Percentiles rank a stretch among this genome's conserved stretches.
phyloP scores from a whole-genome alignment of 768 basidiomycete species.

The Leccinum barrowsii region DNA sequence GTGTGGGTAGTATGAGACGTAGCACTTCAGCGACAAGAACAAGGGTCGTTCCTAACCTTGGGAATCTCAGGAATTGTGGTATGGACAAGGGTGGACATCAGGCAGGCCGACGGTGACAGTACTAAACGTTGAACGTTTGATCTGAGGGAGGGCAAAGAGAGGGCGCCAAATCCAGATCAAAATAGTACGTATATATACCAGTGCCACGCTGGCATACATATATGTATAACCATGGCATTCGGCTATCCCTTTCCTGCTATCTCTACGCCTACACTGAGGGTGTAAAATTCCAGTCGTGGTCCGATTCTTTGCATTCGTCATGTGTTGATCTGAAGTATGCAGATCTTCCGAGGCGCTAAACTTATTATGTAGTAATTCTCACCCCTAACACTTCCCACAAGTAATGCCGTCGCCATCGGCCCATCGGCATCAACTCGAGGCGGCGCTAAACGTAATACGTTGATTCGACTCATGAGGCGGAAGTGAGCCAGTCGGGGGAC shows the following conservation, averaged over 20 bases:
- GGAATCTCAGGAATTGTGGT: slow-evolving; percentile 22
- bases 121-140: not conserved
- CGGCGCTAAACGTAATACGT: not conserved
- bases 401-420: not conserved
- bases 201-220: not conserved
- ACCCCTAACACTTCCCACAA: too few relatives aligned
- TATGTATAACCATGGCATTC: not conserved
- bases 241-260: too few relatives aligned
- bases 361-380: too few relatives aligned
- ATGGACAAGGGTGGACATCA: slow-evolving; percentile 15
- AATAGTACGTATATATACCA: not conserved
- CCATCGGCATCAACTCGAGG: not conserved
- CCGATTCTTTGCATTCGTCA: not conserved
- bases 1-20: not conserved
- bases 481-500: too few relatives aligned
- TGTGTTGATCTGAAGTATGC: not conserved
- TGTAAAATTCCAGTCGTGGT: too few relatives aligned
- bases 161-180: not conserved
- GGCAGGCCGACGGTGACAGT: not conserved
- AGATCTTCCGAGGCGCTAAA: not conserved
- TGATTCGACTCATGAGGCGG: too few relatives aligned
- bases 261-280: not conserved
- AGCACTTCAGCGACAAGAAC: too few relatives aligned
- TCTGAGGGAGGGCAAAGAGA: not conserved
- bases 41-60: slow-evolving; percentile 12